A percentile compares a stretch with the other conserved stretches of the same genome.
Evolutionary conservation across 2,329 filamentous ascomycete species (phyloP).

Genomic region (Macrophomina phaseolina): DNA sequence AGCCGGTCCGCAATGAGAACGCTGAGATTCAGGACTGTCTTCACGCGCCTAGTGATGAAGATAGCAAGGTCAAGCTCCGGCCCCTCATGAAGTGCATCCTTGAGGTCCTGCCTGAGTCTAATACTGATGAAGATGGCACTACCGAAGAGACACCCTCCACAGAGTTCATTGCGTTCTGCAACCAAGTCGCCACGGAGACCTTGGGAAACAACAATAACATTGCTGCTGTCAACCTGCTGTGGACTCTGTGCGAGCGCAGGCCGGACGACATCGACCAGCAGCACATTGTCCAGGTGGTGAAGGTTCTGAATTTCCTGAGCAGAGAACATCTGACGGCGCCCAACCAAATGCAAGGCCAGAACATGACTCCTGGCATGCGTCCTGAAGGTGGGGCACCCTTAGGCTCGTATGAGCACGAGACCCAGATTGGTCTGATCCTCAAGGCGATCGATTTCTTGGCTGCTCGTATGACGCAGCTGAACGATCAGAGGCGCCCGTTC

Average conservation of each 20-base stretch:
- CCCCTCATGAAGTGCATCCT: constrained; percentile 83
- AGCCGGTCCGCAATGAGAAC: constrained; percentile 84
- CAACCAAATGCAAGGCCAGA: constrained; percentile 51
- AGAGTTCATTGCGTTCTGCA: constrained; percentile 85
- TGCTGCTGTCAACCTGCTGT: constrained; percentile 89
- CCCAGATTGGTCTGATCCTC: constrained; percentile 89
- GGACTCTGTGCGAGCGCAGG: constrained; percentile 85
- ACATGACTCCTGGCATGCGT: constrained; percentile 44
- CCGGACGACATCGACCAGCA: constrained; percentile 81
- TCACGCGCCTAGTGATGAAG: constrained; percentile 74
- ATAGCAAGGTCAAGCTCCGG: constrained; percentile 67
- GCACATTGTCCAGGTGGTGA: constrained; percentile 88
- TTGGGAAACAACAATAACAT: constrained; percentile 81
- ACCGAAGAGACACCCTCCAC: constrained; percentile 78
- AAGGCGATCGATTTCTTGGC: constrained; percentile 95
- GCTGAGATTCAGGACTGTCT: constrained; percentile 93
- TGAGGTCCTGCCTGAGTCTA: constrained; percentile 82
- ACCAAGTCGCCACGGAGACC: constrained; percentile 84
- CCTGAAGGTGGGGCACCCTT: constrained; percentile 65
- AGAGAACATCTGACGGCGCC: constrained; percentile 83
- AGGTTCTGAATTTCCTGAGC: constrained; percentile 83
- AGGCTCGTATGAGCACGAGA: constrained; percentile 78
- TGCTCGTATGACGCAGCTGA: constrained; percentile 87
- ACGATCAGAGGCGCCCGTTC: constrained; percentile 90
- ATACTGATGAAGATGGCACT: constrained; percentile 81